Evolutionary conservation across 2,329 filamentous ascomycete species (phyloP).

Genomic region (Epichloe bromicola): DNA sequence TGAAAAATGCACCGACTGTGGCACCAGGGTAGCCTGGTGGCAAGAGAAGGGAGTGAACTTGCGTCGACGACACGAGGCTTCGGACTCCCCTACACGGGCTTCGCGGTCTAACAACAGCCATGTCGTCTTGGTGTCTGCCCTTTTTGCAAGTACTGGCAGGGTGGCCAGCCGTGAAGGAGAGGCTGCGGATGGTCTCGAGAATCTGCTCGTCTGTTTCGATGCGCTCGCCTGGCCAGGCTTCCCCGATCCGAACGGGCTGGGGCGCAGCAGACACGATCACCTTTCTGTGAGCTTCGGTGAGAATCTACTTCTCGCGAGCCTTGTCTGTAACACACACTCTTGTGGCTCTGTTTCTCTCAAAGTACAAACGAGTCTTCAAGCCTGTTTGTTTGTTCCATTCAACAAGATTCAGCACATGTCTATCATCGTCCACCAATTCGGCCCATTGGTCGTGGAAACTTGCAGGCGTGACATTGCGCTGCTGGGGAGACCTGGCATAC

Average conservation of each 20-base stretch:
- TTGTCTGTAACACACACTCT: not conserved
- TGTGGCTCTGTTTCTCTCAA: not conserved
- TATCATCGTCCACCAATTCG: not conserved
- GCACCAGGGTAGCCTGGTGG: conserved; percentile 10
- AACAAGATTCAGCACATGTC: not conserved
- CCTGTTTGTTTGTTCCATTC: not conserved
- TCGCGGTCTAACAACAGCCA: conserved; percentile 45
- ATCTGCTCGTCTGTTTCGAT: no score
- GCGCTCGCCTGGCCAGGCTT: no score
- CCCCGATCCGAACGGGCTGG: no score
- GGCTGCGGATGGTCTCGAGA: not conserved
- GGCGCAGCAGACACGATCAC: no score
- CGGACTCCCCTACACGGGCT: conserved; percentile 42
- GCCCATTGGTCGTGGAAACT: not conserved
- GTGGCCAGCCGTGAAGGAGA: conserved; percentile 13
- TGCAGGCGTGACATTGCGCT: not conserved
- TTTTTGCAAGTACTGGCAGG: conserved; percentile 20
- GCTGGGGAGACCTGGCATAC: not conserved
- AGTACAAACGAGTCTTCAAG: not conserved
- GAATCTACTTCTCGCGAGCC: no score
- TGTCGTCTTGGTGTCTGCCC: conserved; percentile 29
- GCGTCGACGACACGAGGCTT: conserved; percentile 47
- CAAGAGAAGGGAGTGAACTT: conserved; percentile 27
- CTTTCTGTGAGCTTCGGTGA: no score
- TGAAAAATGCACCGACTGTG: conserved; percentile 13